Evolutionary conservation across 129 eudicot genomes (phyloP).

Genomic region (Centrapalus pauciflorus): DNA sequence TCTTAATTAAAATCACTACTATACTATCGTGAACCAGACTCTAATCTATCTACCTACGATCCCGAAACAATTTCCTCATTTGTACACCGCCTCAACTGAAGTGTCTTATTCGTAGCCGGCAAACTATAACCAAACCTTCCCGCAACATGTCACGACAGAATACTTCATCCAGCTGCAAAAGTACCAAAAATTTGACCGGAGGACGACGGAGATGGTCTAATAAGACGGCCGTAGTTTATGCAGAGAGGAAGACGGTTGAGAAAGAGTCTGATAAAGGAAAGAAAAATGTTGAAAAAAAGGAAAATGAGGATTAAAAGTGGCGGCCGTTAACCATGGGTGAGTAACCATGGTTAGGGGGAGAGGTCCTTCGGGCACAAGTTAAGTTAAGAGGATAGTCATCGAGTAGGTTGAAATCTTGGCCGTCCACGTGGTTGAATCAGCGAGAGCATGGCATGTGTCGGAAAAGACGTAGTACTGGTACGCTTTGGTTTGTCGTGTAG

Average conservation of each 20-base stretch:
- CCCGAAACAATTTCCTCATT: neutral
- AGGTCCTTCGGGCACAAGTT: constrained; percentile 44
- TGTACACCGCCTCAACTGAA: constrained; percentile 7
- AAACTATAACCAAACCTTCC: neutral
- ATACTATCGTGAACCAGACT: neutral
- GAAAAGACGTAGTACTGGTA: constrained; percentile 32
- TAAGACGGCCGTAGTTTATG: constrained; percentile 15
- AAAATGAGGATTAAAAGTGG: constrained; percentile 35
- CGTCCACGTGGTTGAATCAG: constrained; percentile 50
- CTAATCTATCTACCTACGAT: constrained; percentile 10
- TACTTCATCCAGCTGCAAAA: neutral
- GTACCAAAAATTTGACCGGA: neutral
- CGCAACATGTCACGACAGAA: neutral
- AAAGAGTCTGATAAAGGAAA: neutral
- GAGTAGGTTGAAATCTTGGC: constrained; percentile 17
- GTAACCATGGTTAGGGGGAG: constrained; percentile 21
- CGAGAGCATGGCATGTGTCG: constrained; percentile 52
- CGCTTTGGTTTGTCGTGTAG: constrained; percentile 43
- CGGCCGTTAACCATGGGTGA: constrained; percentile 40
- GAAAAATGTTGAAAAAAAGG: neutral
- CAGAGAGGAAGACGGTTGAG: neutral
- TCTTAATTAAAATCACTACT: no score
- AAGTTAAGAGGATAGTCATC: constrained; percentile 26
- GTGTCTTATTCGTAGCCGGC: neutral
- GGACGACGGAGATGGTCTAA: constrained; percentile 2